A percentile compares a stretch with the other conserved stretches of the same genome.
phyloP scores from a whole-genome alignment of 306 rosid genomes.

The Dalbergia oliveri region DNA sequence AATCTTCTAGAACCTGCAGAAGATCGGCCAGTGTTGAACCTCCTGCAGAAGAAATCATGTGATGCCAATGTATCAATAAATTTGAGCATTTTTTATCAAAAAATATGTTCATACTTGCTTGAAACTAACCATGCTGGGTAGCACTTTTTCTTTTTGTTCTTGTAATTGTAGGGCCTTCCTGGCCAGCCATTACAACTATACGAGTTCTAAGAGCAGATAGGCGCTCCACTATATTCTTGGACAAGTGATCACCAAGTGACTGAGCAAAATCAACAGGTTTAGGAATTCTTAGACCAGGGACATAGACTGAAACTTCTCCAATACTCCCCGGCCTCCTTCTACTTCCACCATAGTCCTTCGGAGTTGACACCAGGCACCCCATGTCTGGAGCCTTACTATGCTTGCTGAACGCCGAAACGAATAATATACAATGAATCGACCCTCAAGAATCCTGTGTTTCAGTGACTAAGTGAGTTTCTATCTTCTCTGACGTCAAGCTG shows the following conservation, averaged over 20 bases:
- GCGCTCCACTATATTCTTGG: slow-evolving; percentile 85
- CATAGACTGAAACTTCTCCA: slow-evolving; percentile 93
- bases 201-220: slow-evolving; percentile 90
- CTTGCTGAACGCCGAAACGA: slow-evolving; percentile 53
- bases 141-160: slow-evolving; percentile 87
- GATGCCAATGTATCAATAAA: slow-evolving; percentile 43
- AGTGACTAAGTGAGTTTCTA: neutral
- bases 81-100: slow-evolving; percentile 28
- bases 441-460: slow-evolving; percentile 35
- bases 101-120: slow-evolving; percentile 35
- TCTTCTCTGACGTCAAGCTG: slow-evolving; percentile 29
- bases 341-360: slow-evolving; percentile 79
- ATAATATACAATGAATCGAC: slow-evolving; percentile 49
- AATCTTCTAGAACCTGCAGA: slow-evolving; percentile 90
- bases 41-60: slow-evolving; percentile 63
- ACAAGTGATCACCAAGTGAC: slow-evolving; percentile 73
- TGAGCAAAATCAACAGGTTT: slow-evolving; percentile 90
- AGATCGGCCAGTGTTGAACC: slow-evolving; percentile 92
- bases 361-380: slow-evolving; percentile 88
- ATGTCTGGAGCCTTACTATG: slow-evolving; percentile 59
- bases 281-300: slow-evolving; percentile 95
- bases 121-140: slow-evolving; percentile 86
- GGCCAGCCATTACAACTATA: slow-evolving; percentile 93
- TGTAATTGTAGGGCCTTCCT: slow-evolving; percentile 93
- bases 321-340: slow-evolving; percentile 92